Conservation (phyloP, 2,329 filamentous ascomycete genomes). For the Ophiosphaerella narmari region DNA sequence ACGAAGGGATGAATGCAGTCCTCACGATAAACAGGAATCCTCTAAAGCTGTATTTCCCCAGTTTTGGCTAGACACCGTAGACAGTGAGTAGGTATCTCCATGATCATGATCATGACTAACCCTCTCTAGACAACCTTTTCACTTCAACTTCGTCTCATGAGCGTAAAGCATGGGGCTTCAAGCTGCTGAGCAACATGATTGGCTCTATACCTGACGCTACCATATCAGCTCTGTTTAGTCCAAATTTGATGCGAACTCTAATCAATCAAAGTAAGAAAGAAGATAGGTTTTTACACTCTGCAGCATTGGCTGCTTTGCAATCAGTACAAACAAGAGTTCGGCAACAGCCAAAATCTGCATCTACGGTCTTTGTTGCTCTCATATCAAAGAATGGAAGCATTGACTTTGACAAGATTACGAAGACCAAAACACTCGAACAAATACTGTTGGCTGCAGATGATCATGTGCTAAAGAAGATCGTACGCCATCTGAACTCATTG, state of each 20-base stretch:
- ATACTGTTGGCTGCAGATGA: constrained; percentile 65
- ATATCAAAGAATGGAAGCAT: constrained; percentile 71
- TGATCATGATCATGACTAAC: constrained; percentile 5
- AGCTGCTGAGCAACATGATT: constrained; percentile 80
- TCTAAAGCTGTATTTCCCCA: constrained; percentile 63
- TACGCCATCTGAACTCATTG: constrained; percentile 56
- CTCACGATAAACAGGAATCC: constrained; percentile 38
- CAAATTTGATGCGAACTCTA: constrained; percentile 70
- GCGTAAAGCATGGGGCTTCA: constrained; percentile 90
- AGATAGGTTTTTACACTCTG: constrained; percentile 59
- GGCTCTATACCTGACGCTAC: constrained; percentile 55
- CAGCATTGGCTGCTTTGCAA: constrained; percentile 76
- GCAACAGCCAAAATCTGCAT: constrained; percentile 59
- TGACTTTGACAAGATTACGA: constrained; percentile 85
- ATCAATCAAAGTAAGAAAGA: constrained; percentile 45
- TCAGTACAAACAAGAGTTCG: constrained; percentile 69
- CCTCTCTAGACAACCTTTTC: constrained; percentile 75
- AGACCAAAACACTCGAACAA: constrained; percentile 80
- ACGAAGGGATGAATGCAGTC: constrained; percentile 25
- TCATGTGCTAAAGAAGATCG: constrained; percentile 55
- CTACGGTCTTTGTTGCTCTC: constrained; percentile 68
- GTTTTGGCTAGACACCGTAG: constrained; percentile 86
- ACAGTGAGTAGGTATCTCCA: constrained; percentile 65
- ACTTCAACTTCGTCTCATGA: constrained; percentile 80
- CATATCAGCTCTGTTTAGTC: constrained; percentile 72